These are phyloP conservation scores for Yarrowia alimentaria DNA, from an alignment of 805 yeast species.

Conservation along the genomic window DNA sequence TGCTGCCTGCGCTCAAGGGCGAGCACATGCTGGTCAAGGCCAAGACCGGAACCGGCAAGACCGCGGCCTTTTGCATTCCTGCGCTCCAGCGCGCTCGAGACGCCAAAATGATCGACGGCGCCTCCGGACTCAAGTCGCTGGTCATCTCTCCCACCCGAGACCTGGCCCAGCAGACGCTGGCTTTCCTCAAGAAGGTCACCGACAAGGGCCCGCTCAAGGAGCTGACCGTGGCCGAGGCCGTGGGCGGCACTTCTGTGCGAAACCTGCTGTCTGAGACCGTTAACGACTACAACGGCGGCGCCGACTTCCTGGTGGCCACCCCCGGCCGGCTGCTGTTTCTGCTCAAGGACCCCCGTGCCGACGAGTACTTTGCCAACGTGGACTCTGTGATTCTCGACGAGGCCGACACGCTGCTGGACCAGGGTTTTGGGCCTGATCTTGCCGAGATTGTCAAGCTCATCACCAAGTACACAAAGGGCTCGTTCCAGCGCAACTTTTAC, in stretches of 20 bases:
- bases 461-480: constrained; percentile 39
- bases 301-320: constrained; percentile 73
- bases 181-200: constrained; percentile 54
- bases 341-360: constrained; percentile 48
- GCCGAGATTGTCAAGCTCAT: constrained; percentile 54
- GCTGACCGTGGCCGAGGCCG: constrained; percentile 52
- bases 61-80: constrained; percentile 85
- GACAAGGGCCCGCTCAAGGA: constrained; percentile 38
- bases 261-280: constrained; percentile 35
- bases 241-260: constrained; percentile 59
- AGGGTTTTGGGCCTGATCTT: constrained; percentile 71
- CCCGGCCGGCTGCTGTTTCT: constrained; percentile 81
- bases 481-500: constrained; percentile 65
- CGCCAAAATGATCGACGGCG: constrained; percentile 38
- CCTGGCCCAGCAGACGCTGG: constrained; percentile 76
- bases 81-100: constrained; percentile 56
- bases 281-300: constrained; percentile 42
- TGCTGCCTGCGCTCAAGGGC: constrained; percentile 68
- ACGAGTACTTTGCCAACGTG: constrained; percentile 51
- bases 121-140: constrained; percentile 54
- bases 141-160: constrained; percentile 90
- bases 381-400: constrained; percentile 78
- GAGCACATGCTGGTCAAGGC: constrained; percentile 81
- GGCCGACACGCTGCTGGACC: constrained; percentile 83
- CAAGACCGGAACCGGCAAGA: constrained; percentile 94